Base-by-base conservation (phyloP, 768 basidiomycete species). In the Russula abietina region DNA sequence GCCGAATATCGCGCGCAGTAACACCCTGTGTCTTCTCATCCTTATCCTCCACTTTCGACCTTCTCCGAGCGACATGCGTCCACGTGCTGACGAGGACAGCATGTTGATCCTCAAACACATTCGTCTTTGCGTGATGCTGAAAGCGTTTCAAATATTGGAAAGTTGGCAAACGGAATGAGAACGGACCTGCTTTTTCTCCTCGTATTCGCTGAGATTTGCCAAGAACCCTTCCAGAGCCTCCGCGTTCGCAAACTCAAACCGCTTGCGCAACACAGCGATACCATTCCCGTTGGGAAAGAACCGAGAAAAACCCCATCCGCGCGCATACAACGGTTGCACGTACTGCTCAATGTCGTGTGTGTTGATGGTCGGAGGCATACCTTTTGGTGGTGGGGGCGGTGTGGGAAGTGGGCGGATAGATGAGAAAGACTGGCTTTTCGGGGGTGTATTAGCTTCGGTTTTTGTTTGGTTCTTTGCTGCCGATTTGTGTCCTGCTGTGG, bases 241-340 rank as follows among this genome's bases (percentile, higher is more conserved):
- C 36, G 53, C 22, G 48, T 26, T 60, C 53, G 24, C 24, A 55
- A 64, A 55, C 2, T 64, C 53, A 30, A 64, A 59, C 30, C 53
- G 58, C 48, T 59, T 64, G 38, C 53, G 58, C 62, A 64, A 58
- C 39, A 59, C 62, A 10, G 58, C 53, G 52, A 64, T 59, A 48
- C 57, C 62, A 2, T 59, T 54, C 45, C 53, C 62, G 14, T 55
- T 55, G 46, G 62, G 62, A 22, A 64, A 48, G 26, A 64, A 59
- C 14, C 57, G 62, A n/a, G 22, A 22, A 4, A 59, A 58, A 19
- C 57, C 62, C 62, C 62, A 64, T 32, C 62, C 62, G 3, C 62
- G 58, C 53, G 3, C 48, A 7, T 64, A 64, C 58, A 64, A 41
- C 24, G 62, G 62, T 12, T 55, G 38, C 12, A 59, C n/a, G 48